phyloP scores from a whole-genome alignment of 345 rosid species.

The Populus alba region DNA sequence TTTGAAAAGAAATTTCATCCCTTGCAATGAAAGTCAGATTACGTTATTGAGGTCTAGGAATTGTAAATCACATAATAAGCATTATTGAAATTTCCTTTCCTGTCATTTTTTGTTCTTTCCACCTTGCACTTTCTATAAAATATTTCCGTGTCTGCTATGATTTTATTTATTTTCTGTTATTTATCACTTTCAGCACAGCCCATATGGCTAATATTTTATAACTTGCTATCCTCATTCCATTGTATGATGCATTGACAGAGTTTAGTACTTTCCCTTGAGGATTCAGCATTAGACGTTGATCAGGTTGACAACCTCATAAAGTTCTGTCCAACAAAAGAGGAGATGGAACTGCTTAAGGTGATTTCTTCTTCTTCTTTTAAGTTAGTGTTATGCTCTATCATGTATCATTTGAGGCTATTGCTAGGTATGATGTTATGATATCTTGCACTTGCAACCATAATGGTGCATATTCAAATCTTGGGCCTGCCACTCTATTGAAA shows the following conservation, averaged over 20 bases:
- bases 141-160: not conserved
- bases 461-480: not conserved
- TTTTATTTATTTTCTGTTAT: not conserved
- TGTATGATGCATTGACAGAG: constrained; percentile 43
- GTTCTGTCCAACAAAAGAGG: constrained; percentile 91
- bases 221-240: constrained; percentile 15
- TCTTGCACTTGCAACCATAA: not conserved
- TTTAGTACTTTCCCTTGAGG: constrained; percentile 75
- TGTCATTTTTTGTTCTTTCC: not conserved
- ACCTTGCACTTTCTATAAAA: not conserved
- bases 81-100: not conserved
- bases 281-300: constrained; percentile 73
- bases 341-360: constrained; percentile 79
- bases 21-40: not conserved
- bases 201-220: constrained; percentile 4
- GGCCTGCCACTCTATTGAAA: not conserved
- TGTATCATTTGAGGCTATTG: not conserved
- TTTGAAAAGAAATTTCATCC: not conserved
- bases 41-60: not conserved
- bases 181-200: not conserved
- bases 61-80: not conserved
- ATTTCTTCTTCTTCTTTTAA: not conserved
- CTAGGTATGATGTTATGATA: not conserved
- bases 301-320: constrained; percentile 90
- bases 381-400: not conserved